Percentiles rank a stretch among this genome's conserved stretches.
Conservation (phyloP, 2,329 filamentous ascomycete species). For the Didymella sp. region DNA sequence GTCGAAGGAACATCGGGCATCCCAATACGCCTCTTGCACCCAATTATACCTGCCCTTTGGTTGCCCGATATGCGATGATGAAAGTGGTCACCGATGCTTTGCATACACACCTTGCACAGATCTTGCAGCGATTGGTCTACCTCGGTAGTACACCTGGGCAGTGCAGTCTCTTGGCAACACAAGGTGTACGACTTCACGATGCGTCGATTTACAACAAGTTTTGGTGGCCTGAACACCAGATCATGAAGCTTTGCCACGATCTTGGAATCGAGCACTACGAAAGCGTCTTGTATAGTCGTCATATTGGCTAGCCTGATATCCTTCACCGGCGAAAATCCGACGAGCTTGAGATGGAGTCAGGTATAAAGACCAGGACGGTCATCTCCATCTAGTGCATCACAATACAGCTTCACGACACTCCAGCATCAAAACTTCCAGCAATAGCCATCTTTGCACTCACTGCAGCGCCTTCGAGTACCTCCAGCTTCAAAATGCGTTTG, state of each 20-base stretch:
- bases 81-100: background rate
- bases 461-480: conserved; percentile 1
- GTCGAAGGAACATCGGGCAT: background rate
- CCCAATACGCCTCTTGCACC: background rate
- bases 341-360: background rate
- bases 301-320: conserved; percentile 8
- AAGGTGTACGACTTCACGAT: conserved; percentile 1
- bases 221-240: conserved; percentile 3
- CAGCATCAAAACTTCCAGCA: background rate
- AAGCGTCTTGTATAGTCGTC: conserved; percentile 19
- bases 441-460: background rate
- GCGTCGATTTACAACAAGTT: conserved; percentile 8
- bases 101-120: background rate
- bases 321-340: conserved; percentile 6
- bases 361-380: conserved; percentile 19
- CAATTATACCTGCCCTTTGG: background rate
- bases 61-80: background rate
- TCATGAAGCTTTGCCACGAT: background rate
- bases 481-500: conserved; percentile 27
- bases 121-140: background rate
- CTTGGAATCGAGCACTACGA: conserved; percentile 1
- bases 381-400: conserved; percentile 4
- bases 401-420: conserved; percentile 3
- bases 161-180: conserved; percentile 12
- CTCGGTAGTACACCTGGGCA: conserved; percentile 7